phyloP scores from a whole-genome alignment of 768 basidiomycete species.

The Polyporus arcularius region DNA sequence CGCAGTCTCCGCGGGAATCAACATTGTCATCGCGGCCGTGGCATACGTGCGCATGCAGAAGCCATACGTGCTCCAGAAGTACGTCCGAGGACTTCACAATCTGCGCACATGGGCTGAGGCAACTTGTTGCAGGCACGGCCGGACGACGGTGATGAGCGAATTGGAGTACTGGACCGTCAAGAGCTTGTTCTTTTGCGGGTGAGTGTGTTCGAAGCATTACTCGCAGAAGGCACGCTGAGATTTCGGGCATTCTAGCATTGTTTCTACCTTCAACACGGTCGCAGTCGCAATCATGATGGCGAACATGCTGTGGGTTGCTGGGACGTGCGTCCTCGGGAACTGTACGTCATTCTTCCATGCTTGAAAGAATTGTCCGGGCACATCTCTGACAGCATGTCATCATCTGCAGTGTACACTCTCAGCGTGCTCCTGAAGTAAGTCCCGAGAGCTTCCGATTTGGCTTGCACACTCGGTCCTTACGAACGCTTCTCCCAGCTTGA shows the following conservation, averaged over 20 bases:
- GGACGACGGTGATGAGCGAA: background rate
- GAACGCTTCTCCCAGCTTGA: background rate
- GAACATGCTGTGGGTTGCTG: slow-evolving; percentile 6
- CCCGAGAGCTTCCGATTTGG: background rate
- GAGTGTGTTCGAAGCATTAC: background rate
- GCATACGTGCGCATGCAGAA: slow-evolving; percentile 11
- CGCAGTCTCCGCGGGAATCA: background rate
- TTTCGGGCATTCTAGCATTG: background rate
- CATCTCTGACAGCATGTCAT: background rate
- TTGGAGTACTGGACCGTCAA: slow-evolving; percentile 12
- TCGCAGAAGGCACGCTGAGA: background rate
- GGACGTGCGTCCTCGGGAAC: slow-evolving; percentile 12
- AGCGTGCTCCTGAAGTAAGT: slow-evolving; percentile 16
- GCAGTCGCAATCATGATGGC: background rate
- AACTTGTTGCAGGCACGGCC: background rate
- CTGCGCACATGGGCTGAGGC: background rate
- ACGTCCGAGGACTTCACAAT: background rate
- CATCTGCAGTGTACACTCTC: slow-evolving; percentile 11
- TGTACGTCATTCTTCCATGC: background rate
- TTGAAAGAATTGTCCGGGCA: background rate
- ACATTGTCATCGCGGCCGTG: background rate
- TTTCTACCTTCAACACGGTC: slow-evolving; percentile 6
- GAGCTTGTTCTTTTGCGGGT: slow-evolving; percentile 12
- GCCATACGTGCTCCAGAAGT: background rate
- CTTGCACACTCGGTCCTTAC: background rate